These are phyloP conservation scores for Detonula confervacea DNA, from an alignment of 352 stramenopile species.

Conservation along the genomic window DNA sequence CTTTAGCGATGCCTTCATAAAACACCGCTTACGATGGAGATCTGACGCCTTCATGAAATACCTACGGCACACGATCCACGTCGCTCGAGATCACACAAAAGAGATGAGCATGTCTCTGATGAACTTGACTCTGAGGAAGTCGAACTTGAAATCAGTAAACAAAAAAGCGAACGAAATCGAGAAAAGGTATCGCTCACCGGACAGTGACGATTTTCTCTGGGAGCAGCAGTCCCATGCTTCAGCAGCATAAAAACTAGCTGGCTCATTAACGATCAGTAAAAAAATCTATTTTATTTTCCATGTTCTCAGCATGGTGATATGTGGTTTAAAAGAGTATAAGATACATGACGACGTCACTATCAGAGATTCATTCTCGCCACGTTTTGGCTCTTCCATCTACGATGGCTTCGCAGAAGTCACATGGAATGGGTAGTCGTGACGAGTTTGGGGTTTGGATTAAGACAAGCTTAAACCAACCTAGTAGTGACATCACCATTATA, in stretches of 20 bases:
- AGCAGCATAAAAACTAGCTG: not conserved
- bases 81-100: not conserved
- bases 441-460: not conserved
- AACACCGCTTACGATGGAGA: conserved; percentile 13
- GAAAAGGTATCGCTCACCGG: not conserved
- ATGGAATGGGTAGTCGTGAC: not conserved
- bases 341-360: not conserved
- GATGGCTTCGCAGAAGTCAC: not conserved
- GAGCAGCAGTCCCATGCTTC: not conserved
- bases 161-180: not conserved
- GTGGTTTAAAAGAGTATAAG: not conserved
- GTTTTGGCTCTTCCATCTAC: too few relatives aligned
- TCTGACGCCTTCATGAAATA: conserved; percentile 20
- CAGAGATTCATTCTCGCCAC: not conserved
- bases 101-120: not conserved
- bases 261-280: not conserved
- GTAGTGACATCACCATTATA: not conserved
- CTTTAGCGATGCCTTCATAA: conserved; percentile 21
- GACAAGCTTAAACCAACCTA: not conserved
- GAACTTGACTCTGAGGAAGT: not conserved
- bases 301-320: conserved; percentile 7
- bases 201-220: conserved; percentile 1
- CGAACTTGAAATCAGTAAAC: not conserved
- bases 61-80: conserved; percentile 16
- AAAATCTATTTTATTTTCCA: conserved; percentile 5